These are phyloP conservation scores for Auriculariales sp. DNA, from an alignment of 768 basidiomycete genomes.

Conservation along the genomic window DNA sequence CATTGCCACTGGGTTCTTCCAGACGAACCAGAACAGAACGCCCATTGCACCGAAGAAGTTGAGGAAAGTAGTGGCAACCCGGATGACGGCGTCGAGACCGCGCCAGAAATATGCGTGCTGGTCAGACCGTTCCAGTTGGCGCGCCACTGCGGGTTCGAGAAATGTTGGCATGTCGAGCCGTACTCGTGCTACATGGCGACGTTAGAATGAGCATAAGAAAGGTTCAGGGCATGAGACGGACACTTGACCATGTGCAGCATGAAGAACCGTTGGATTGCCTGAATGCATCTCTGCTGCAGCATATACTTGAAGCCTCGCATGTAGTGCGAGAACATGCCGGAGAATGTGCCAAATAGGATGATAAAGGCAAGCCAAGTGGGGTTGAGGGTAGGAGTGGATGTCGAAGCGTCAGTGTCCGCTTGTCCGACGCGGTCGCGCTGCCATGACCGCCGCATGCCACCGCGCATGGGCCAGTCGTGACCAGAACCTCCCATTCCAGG, in stretches of 20 bases:
- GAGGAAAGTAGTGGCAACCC: not conserved
- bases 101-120: slow-evolving; percentile 24
- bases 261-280: not conserved
- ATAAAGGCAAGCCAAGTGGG: too few relatives aligned
- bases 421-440: too few relatives aligned
- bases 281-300: too few relatives aligned
- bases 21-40: not conserved
- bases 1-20: too few relatives aligned
- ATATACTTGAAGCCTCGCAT: too few relatives aligned
- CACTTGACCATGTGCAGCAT: slow-evolving; percentile 1
- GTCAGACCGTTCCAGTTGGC: slow-evolving; percentile 44
- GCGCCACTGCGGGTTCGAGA: slow-evolving; percentile 48
- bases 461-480: too few relatives aligned
- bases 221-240: not conserved
- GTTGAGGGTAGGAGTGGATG: too few relatives aligned
- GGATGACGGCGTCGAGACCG: not conserved
- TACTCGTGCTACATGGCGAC: slow-evolving; percentile 9
- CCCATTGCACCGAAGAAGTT: not conserved
- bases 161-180: slow-evolving; percentile 67
- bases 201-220: not conserved
- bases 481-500: too few relatives aligned
- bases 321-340: too few relatives aligned
- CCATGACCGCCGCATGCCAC: too few relatives aligned
- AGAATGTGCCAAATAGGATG: too few relatives aligned
- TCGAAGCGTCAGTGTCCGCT: too few relatives aligned